Conservation (phyloP, 371 early-diverging fungal genomes). For the Mortierella sp. region DNA sequence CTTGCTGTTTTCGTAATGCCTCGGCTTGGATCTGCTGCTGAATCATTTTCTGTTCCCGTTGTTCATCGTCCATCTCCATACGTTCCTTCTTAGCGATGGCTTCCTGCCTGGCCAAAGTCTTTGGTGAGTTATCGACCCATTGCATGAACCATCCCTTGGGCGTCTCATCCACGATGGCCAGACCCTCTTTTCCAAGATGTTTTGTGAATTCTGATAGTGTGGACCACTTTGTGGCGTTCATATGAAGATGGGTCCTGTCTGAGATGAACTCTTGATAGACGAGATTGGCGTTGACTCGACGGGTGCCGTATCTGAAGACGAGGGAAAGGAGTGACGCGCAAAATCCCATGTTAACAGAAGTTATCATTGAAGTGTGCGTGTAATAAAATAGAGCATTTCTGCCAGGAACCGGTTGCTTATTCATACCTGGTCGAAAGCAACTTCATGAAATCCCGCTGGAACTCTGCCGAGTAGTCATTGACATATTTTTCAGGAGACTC, state of each 20-base stretch:
- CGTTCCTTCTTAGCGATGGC: slow-evolving; percentile 88
- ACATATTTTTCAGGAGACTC: slow-evolving; percentile 81
- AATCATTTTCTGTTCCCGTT: slow-evolving; percentile 80
- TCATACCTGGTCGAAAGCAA: slow-evolving; percentile 74
- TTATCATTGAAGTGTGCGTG: too few species aligned
- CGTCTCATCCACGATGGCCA: slow-evolving; percentile 89
- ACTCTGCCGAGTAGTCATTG: slow-evolving; percentile 78
- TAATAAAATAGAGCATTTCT: not conserved
- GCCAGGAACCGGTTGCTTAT: too few species aligned
- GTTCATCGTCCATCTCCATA: slow-evolving; percentile 84
- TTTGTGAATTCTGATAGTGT: slow-evolving; percentile 88
- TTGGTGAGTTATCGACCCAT: slow-evolving; percentile 94
- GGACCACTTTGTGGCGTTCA: slow-evolving; percentile 96
- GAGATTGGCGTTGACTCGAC: slow-evolving; percentile 87
- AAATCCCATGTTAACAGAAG: too few species aligned
- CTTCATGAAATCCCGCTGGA: slow-evolving; percentile 76
- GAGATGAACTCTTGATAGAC: slow-evolving; percentile 97
- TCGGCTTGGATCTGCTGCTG: slow-evolving; percentile 88
- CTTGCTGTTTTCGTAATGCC: slow-evolving; percentile 61
- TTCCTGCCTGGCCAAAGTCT: slow-evolving; percentile 84
- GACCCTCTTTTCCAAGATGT: slow-evolving; percentile 86
- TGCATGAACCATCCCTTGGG: slow-evolving; percentile 90
- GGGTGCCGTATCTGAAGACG: slow-evolving; percentile 88
- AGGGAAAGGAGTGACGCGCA: too few species aligned
- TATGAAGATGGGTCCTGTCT: slow-evolving; percentile 92